These are phyloP conservation scores for Wickerhamomyces queroliae DNA, from an alignment of 805 yeast genomes.

Conservation along the genomic window DNA sequence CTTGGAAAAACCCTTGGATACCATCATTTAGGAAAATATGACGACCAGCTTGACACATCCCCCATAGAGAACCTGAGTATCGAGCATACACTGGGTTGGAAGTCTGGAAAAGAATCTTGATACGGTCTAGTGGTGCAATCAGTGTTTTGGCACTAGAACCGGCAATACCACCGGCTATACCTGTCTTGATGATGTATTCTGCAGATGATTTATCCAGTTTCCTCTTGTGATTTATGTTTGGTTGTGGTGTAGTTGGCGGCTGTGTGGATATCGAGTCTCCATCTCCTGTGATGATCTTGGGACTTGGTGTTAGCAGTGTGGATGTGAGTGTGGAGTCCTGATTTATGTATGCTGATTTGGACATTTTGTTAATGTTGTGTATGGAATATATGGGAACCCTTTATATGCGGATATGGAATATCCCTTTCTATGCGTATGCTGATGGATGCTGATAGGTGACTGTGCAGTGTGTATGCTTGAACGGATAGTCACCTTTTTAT, in stretches of 20 bases:
- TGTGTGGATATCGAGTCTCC: too few species aligned
- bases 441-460: too few species aligned
- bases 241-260: too few species aligned
- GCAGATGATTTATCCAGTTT: constrained; percentile 65
- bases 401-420: too few species aligned
- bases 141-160: constrained; percentile 95
- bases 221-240: too few species aligned
- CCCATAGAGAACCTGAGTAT: constrained; percentile 74
- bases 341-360: constrained; percentile 1
- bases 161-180: constrained; percentile 91
- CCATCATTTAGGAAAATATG: constrained; percentile 71
- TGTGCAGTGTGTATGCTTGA: too few species aligned
- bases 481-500: too few species aligned
- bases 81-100: constrained; percentile 82
- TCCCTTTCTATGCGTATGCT: too few species aligned
- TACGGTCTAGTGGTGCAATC: constrained; percentile 93
- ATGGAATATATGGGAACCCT: too few species aligned
- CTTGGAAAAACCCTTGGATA: constrained; percentile 77
- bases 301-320: constrained; percentile 14
- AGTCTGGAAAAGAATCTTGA: constrained; percentile 92
- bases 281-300: too few species aligned
- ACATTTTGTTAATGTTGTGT: neutral
- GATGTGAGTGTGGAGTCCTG: constrained; percentile 3
- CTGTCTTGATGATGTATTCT: constrained; percentile 78
- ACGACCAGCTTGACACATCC: constrained; percentile 66